A percentile compares a stretch with the other conserved stretches of the same genome.
phyloP scores from a whole-genome alignment of 805 yeast species.

The Lipomyces starkeyi region DNA sequence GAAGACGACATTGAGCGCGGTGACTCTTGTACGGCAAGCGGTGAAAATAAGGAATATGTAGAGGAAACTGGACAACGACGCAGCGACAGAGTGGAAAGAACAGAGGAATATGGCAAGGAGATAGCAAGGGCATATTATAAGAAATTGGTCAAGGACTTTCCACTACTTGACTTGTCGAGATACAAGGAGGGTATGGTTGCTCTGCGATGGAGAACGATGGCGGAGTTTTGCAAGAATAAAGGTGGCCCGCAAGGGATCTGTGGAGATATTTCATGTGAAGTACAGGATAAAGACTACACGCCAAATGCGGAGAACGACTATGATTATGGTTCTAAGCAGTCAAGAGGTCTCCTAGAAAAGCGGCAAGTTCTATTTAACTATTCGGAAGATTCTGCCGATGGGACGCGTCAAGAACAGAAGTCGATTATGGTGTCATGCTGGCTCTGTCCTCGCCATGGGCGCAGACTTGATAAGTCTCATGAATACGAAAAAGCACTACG shows the following conservation, averaged over 20 bases:
- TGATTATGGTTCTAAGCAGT: neutral
- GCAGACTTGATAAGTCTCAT: conserved; percentile 23
- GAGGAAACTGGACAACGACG: neutral
- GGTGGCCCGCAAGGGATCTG: conserved; percentile 30
- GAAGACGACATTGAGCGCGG: neutral
- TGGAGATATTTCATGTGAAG: conserved; percentile 20
- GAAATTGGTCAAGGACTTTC: conserved; percentile 25
- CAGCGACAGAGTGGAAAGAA: conserved; percentile 15
- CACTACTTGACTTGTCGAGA: conserved; percentile 26
- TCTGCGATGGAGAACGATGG: conserved; percentile 29
- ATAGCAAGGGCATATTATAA: conserved; percentile 21
- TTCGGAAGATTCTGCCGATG: conserved; percentile 18
- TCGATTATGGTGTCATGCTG: conserved; percentile 30
- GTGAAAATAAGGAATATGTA: neutral
- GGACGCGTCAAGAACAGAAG: conserved; percentile 8
- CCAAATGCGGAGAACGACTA: conserved; percentile 12
- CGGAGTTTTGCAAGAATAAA: conserved; percentile 22
- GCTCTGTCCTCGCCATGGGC: conserved; percentile 29
- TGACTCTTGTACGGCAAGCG: neutral
- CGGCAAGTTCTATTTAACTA: conserved; percentile 25
- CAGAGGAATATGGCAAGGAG: conserved; percentile 21
- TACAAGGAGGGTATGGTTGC: conserved; percentile 27
- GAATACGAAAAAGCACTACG: conserved; percentile 18
- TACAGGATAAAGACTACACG: conserved; percentile 15
- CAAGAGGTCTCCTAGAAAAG: conserved; percentile 13